Conservation (phyloP, 176 grass and related monocot species). For the Zea mays region Zm-B73-REFERENCE-NAM-5.0 NC_050096.1:279950001-279950500, state of each 20-base stretch:
- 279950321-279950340: neutral
- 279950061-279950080: neutral
- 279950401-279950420: slow-evolving; percentile 10
- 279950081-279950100: neutral
- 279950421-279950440: slow-evolving; percentile 22
- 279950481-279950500: slow-evolving; percentile 27
- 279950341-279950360: neutral
- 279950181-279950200: neutral
- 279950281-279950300: neutral
- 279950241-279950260: neutral
- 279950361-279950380: slow-evolving; percentile 20
- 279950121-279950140: too few species aligned
- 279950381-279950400: neutral
- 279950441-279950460: slow-evolving; percentile 26
- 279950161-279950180: neutral
- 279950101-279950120: too few species aligned
- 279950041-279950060: neutral
- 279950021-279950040: neutral
- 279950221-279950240: neutral
- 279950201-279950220: neutral
- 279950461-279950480: slow-evolving; percentile 40
- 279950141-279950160: neutral
- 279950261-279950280: slow-evolving; percentile 6
- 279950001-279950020: neutral
- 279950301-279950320: slow-evolving; percentile 3